Evolutionary conservation across 2,329 filamentous ascomycete species (phyloP), one percentile per base, ranked within the genome.

Genomic region (Diplodia corticola): DNA sequence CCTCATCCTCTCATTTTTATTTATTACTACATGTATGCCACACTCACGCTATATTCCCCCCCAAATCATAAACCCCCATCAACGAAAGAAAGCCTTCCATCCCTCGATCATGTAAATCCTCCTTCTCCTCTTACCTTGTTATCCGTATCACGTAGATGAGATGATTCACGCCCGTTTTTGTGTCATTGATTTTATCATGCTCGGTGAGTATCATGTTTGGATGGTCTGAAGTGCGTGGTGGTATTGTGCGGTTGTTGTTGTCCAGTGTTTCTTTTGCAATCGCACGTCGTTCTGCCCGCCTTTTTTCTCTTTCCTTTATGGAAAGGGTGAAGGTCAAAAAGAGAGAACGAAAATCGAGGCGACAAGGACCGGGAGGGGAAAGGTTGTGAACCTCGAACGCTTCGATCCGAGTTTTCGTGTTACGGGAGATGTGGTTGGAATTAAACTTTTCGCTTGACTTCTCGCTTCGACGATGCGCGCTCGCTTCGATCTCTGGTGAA

Each of bases 141-240:
- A 60, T 46, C 37, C 48, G 55, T 60, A 60, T 60, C 55, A 60
- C 30, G 55, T 60, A 60, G 55, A 60, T 60, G 55, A 60, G 55
- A 60, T 60, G 55, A 60, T 60, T 48, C 55, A 60, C 37, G 55
- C 48, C 37, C n/a, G 15, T 28, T 44, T n/a, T 35, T 17, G 40
- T 44, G 40, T 44, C 17, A 44, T 44, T 44, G 40, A 9, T 17
- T 44, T 33, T 33, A n/a, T 13, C 40, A 20, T 44, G 40, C n/a
- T 44, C 40, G 40, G 17, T 20, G 40, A n/a, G 40, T 20, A 44
- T 44, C 17, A 4, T 20, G n/a, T 44, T 9, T 10, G 6, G 30
- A 37, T 37, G 12, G 15, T 37, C 35, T 10, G 12, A 44, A 20
- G 17, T 44, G 40, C 40, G 17, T 20, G 6, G 7, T 44, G 40